These are phyloP conservation scores for Fusarium pseudoanthophilum DNA, from an alignment of 2,329 filamentous ascomycete species.

Conservation along the genomic window DNA sequence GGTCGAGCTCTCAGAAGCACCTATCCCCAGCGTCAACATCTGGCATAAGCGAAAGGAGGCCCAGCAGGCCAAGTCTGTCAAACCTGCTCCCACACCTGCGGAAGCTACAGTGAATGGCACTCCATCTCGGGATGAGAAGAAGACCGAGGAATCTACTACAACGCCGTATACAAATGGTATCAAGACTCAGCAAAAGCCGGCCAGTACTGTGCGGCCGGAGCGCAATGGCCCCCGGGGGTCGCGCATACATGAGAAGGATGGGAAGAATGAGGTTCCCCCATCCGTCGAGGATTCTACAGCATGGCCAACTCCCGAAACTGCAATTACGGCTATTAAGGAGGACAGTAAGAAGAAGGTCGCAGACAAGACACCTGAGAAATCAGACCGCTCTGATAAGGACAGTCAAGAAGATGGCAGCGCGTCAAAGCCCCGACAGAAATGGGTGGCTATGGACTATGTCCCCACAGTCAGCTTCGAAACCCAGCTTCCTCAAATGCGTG, in stretches of 20 bases:
- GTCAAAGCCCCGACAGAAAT: constrained; percentile 71
- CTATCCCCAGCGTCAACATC: constrained; percentile 84
- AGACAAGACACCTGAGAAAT: constrained; percentile 70
- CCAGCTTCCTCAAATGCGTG: constrained; percentile 69
- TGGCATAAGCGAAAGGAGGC: constrained; percentile 85
- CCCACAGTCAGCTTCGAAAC: constrained; percentile 90
- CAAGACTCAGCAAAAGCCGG: constrained; percentile 56
- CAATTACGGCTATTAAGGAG: constrained; percentile 70
- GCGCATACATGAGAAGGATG: constrained; percentile 57
- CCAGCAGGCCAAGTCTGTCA: constrained; percentile 62
- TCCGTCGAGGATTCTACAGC: constrained; percentile 79
- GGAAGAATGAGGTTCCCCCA: constrained; percentile 58
- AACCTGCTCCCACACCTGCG: constrained; percentile 45
- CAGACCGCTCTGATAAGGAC: constrained; percentile 72
- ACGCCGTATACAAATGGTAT: constrained; percentile 49
- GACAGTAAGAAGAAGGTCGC: constrained; percentile 75
- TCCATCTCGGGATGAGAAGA: constrained; percentile 55
- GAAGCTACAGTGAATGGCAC: constrained; percentile 53
- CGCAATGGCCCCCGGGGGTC: constrained; percentile 60
- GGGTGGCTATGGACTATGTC: constrained; percentile 84
- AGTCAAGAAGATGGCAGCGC: constrained; percentile 61
- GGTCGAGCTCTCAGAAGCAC: constrained; percentile 80
- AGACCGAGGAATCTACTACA: constrained; percentile 46
- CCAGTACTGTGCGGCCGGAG: constrained; percentile 54
- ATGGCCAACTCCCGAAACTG: constrained; percentile 92